Conservation (phyloP, 495 filamentous ascomycete species). For the Penicillium herquei region DNA sequence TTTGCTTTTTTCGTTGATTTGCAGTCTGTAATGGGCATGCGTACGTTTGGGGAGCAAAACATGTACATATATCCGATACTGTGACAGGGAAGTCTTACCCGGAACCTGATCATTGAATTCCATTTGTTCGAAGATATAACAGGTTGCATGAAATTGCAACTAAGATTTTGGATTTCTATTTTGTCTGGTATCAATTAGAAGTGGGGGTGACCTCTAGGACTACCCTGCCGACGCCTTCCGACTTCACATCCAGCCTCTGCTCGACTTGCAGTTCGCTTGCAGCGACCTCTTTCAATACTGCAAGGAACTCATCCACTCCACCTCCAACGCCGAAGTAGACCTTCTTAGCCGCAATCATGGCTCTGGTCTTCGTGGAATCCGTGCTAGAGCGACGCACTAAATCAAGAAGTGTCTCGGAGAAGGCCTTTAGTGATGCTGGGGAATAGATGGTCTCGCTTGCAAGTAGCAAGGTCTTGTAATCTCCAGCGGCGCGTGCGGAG, state of each 20-base stretch:
- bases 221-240: constrained; percentile 47
- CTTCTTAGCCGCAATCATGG: constrained; percentile 85
- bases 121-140: constrained; percentile 23
- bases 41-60: constrained; percentile 23
- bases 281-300: constrained; percentile 54
- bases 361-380: constrained; percentile 46
- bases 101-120: constrained; percentile 28
- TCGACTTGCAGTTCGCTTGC: constrained; percentile 57
- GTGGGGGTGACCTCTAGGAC: constrained; percentile 40
- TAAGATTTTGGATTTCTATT: constrained; percentile 1
- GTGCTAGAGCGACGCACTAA: constrained; percentile 57
- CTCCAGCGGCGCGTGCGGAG: constrained; percentile 9
- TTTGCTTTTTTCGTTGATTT: constrained; percentile 11
- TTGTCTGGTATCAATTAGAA: neutral
- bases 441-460: constrained; percentile 97
- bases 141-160: neutral
- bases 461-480: constrained; percentile 55
- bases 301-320: constrained; percentile 83
- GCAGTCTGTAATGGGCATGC: constrained; percentile 29
- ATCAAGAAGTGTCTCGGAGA: constrained; percentile 68
- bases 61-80: constrained; percentile 42
- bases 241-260: constrained; percentile 58
- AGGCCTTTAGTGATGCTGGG: constrained; percentile 66
- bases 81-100: constrained; percentile 26
- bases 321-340: constrained; percentile 97